Evolutionary conservation across 208 protist species (phyloP), one percentile per base, ranked within the genome.

Genomic region (Zelonia costaricensis): DNA sequence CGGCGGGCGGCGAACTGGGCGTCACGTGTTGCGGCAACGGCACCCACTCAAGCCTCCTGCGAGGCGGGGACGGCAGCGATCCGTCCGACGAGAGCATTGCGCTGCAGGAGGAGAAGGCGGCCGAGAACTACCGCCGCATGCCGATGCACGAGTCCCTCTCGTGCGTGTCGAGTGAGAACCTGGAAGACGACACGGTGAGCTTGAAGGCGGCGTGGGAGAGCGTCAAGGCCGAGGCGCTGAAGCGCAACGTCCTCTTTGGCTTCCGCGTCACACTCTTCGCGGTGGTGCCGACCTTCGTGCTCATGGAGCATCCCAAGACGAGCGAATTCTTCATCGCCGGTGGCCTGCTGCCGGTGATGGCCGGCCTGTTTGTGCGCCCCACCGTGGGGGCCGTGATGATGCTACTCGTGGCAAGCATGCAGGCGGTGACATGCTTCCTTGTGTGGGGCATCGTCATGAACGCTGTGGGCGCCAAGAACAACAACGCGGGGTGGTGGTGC

Each of bases 401-500:
- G 1, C 77, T 79, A 49, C 56, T 71, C 0, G 68, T 75, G n/a
- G 49, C 67, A 2, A 55, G 33, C 3, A 2, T 80, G 6, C 81
- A 88, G 61, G 40, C 56, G 2, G 38, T 40, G 7, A 28, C 76
- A 1, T 61, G 58, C 60, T 56, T 78, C 16, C 43, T 80, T 46
- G 15, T 73, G 1, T 84, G 74, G 64, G 80, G 82, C 16, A 45
- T 63, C 15, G 57, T 87, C 16, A 76, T 88, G 67, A 76, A 83
- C 56, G 52, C 76, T 1, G 68, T 79, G 6, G 70, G 73, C 8
- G 52, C 65, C 15, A 51, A 68, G 4, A 46, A 84, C 39, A 49
- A 78, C 62, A 35, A 43, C 4, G 55, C 60, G 6, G 73, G 63
- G 1, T 93, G 86, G 83, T 93, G 86, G 86, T 93, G 63, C 43